A percentile compares a stretch with the other conserved stretches of the same genome.
Conservation (phyloP, 345 rosid species). For the Rhodamnia argentea region DNA sequence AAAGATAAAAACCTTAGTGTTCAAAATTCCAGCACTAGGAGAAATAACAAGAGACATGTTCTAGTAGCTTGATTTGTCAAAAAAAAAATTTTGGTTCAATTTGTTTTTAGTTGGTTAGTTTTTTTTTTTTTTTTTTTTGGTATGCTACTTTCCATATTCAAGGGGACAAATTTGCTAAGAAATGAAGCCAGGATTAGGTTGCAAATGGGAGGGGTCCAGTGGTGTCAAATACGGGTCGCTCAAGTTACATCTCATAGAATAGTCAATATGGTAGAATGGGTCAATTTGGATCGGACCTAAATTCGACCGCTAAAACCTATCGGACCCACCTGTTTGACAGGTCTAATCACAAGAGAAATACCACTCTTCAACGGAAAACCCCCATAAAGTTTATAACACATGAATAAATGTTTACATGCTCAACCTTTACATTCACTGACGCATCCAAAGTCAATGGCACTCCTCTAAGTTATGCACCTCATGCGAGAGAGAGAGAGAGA, state of each 20-base stretch:
- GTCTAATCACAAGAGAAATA: neutral
- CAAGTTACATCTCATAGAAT: neutral
- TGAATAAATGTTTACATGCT: neutral
- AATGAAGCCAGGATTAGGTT: neutral
- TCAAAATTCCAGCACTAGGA: neutral
- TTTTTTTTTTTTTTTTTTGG: neutral
- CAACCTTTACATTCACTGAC: neutral
- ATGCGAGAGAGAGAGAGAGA: neutral
- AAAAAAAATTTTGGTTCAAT: too few relatives aligned
- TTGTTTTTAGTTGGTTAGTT: neutral
- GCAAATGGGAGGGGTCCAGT: neutral
- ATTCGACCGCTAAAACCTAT: neutral
- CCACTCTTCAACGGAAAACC: neutral
- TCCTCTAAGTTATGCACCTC: neutral
- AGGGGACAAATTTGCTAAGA: neutral
- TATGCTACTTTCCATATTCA: neutral
- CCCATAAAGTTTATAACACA: neutral
- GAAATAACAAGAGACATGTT: neutral
- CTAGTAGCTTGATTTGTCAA: neutral
- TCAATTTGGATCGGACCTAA: neutral
- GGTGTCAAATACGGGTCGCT: neutral
- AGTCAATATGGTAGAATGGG: neutral
- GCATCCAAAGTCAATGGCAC: neutral
- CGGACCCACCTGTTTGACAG: neutral
- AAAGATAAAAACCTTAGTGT: neutral